Percentiles rank a stretch among this genome's conserved stretches.
Conservation (phyloP, 1,139 yeast species). For the Debaryomyces singareniensis region DNA sequence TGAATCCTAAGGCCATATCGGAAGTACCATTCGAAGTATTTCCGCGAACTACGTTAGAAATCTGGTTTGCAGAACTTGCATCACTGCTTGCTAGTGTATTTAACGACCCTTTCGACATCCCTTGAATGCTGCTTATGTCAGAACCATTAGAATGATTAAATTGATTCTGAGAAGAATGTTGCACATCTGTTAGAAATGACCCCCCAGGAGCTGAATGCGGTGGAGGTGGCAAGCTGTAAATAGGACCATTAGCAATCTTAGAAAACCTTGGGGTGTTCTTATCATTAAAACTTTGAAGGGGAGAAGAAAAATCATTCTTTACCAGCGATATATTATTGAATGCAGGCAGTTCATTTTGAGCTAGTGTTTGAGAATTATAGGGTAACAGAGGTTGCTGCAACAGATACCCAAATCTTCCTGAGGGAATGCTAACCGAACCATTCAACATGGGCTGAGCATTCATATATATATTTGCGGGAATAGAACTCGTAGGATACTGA, state of each 20-base stretch:
- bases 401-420: slow-evolving; percentile 6
- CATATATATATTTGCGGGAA: slow-evolving; percentile 20
- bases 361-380: slow-evolving; percentile 2
- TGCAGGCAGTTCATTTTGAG: slow-evolving; percentile 6
- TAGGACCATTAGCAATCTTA: slow-evolving; percentile 21
- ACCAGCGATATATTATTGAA: slow-evolving; percentile 4
- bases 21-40: slow-evolving; percentile 16
- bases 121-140: slow-evolving; percentile 5
- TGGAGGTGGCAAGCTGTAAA: slow-evolving; percentile 33
- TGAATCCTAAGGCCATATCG: slow-evolving; percentile 33
- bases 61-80: slow-evolving; percentile 10
- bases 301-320: slow-evolving; percentile 26
- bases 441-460: slow-evolving; percentile 11
- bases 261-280: slow-evolving; percentile 31
- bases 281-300: slow-evolving; percentile 23
- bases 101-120: slow-evolving; percentile 8
- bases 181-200: slow-evolving; percentile 13
- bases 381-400: slow-evolving; percentile 9
- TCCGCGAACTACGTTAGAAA: slow-evolving; percentile 8
- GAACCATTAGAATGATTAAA: slow-evolving; percentile 10
- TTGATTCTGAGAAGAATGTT: slow-evolving; percentile 26
- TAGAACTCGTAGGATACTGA: slow-evolving; percentile 12
- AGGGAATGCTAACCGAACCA: slow-evolving; percentile 6
- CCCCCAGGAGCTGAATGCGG: slow-evolving; percentile 15
- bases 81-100: slow-evolving; percentile 11